Base-by-base conservation (phyloP, 192 early-diverging fungal species). In the Backusella mclennaniae region DNA sequence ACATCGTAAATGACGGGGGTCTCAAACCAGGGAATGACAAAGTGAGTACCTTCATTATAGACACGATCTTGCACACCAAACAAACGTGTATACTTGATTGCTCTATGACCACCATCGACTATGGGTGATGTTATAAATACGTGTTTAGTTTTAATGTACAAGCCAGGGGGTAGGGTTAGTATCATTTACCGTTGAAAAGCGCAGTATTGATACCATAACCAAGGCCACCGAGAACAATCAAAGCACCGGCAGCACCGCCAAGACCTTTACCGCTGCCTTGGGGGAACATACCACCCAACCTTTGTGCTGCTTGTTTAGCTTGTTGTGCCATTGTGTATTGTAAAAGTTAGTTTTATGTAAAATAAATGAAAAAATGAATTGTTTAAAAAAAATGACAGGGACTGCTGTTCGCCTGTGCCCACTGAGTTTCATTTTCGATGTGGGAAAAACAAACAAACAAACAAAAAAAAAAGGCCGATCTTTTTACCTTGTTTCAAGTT, bases 31-130 rank as follows among this genome's bases (percentile, higher is more conserved):
- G 98, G 98, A 74, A 99, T 82, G 56, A 96, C 87, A 79, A 99
- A 83, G 81, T 99, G 98, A 74, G 98, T 99, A 76, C 98, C 98
- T 90, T 99, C 98, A 73, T 81, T 87, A 86, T 95, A 99, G 42
- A 99, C 92, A 35, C 85, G 81, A 74, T 90, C 86, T 83, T 95
- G 86, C 26, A 97, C 91, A 72, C 98, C 98, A 74, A 89, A 90
- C 38, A 98, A 76, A 71, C 98, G 88, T 35, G 96, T 96, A 85
- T 96, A 99, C 89, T 97, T 98, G 86, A 99, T 93, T 46, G 98
- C 98, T 39, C 97, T 92, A 87, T 98, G 96, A 79, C 97, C 97
- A 82, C 97, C 97, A 80, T 99, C 96, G 53, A 99, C 97, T 96
- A 83, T 74, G 8, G 12, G 9, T 33, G 2, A 3, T 33, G 33